A percentile compares a stretch with the other conserved stretches of the same genome.
These are phyloP conservation scores for Saturnispora silvae DNA, from an alignment of 805 yeast genomes.

Conservation along the genomic window DNA sequence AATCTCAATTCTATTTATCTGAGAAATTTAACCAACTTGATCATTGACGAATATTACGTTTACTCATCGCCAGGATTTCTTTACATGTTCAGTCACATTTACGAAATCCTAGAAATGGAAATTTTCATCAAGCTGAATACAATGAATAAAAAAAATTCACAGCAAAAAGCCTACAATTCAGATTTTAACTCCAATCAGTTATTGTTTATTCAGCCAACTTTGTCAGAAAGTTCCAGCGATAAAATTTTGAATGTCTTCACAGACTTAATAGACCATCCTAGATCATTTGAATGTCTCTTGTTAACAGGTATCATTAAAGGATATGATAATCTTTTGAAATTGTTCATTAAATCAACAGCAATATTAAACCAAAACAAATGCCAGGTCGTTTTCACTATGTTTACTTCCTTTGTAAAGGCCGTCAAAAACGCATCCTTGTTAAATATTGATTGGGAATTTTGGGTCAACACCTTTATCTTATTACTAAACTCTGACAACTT, in stretches of 20 bases:
- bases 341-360: constrained; percentile 17
- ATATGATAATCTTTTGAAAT: constrained; percentile 18
- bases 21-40: constrained; percentile 10
- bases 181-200: neutral
- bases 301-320: constrained; percentile 16
- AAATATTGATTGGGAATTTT: constrained; percentile 59
- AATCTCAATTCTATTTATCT: constrained; percentile 21
- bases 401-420: constrained; percentile 18
- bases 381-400: constrained; percentile 18
- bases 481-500: constrained; percentile 57
- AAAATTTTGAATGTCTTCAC: constrained; percentile 27
- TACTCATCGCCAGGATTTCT: constrained; percentile 35
- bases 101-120: constrained; percentile 28
- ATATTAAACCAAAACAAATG: constrained; percentile 18
- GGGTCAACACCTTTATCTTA: constrained; percentile 50
- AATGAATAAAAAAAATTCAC: neutral
- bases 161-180: constrained; percentile 3
- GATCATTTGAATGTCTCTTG: constrained; percentile 21
- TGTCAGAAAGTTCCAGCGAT: constrained; percentile 18
- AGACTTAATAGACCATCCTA: constrained; percentile 26
- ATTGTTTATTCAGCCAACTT: constrained; percentile 8
- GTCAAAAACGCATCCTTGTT: constrained; percentile 11
- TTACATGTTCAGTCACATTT: constrained; percentile 35
- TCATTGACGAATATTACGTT: constrained; percentile 11
- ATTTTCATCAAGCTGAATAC: constrained; percentile 7